Evolutionary conservation across 139 green algal species (phyloP), one percentile per base, ranked within the genome.

Genomic region (Chlamydomonas asymmetrica): DNA sequence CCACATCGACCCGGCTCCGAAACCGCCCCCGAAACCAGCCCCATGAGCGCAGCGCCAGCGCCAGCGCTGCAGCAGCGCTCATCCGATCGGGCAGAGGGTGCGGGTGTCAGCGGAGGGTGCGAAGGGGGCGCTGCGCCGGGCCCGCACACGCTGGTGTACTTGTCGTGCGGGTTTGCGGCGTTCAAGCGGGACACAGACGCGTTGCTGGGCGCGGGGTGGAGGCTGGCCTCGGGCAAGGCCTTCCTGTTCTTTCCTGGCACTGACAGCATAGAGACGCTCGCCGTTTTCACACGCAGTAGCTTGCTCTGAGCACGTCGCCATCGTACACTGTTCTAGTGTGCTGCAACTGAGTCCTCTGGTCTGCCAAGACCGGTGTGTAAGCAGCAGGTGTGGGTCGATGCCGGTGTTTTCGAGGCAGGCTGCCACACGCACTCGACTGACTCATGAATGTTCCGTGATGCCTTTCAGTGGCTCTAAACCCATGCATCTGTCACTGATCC

Each of bases 101-200:
- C 4, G 56, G 29, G 10, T 29, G 7, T n/a, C 32, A 31, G 45
- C 25, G 27, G 23, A 6, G 22, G 6, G 29, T 13, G 35, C 6
- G 34, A 23, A 35, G 61, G 9, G 34, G 61, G 31, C 35, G 35
- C 61, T 13, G 20, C 76, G 56, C 0, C 39, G 25, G 29, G 50
- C 3, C 74, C 77, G 0, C 69, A 68, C n/a, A 80, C 73, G 7
- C 62, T 96, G 63, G 67, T 97, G 2, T 97, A 97, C 74, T 67
- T 97, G 61, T 92, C 81, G n/a, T 97, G 92, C 61, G 92, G 92
- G 18, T 97, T 83, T 34, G 45, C 73, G 0, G 82, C 89, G 5
- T 67, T 94, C 29, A 67, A 70, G 80, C 72, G 79, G 0, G 87
- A 94, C 43, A 61, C 73, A 20, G 76, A 61, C 20, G 80, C 74